Evolutionary conservation across 371 early-diverging fungal genomes (phyloP).

Genomic region (Circinella umbellata): DNA sequence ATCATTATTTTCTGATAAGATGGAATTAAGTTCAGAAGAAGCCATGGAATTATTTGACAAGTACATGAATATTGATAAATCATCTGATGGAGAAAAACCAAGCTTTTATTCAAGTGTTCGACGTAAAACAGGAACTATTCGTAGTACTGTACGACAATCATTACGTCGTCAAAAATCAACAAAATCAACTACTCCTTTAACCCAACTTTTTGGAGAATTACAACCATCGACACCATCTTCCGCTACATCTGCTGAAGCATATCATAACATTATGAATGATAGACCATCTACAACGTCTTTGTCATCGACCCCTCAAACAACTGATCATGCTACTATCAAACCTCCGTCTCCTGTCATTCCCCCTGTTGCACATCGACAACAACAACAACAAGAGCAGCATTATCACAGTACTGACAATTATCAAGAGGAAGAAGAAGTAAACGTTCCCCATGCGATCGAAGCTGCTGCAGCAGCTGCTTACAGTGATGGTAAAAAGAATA

Average conservation of each 20-base stretch:
- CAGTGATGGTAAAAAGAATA: slow-evolving; percentile 2
- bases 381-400: not conserved
- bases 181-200: slow-evolving; percentile 22
- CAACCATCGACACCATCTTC: slow-evolving; percentile 4
- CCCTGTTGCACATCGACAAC: not conserved
- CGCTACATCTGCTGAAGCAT: not conserved
- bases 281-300: not conserved
- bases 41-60: slow-evolving; percentile 37
- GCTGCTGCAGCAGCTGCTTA: not conserved
- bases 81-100: not conserved
- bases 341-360: not conserved
- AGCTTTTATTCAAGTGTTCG: slow-evolving; percentile 18
- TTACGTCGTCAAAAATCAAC: slow-evolving; percentile 32
- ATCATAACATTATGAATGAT: not conserved
- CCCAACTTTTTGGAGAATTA: slow-evolving; percentile 18
- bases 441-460: slow-evolving; percentile 3
- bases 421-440: not conserved
- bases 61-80: slow-evolving; percentile 21
- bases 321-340: not conserved
- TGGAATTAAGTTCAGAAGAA: slow-evolving; percentile 35
- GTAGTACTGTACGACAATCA: slow-evolving; percentile 26
- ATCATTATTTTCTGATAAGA: slow-evolving; percentile 46
- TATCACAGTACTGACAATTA: not conserved
- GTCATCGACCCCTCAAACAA: not conserved
- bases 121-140: slow-evolving; percentile 25